phyloP scores from a whole-genome alignment of 2,329 filamentous ascomycete species.

The Colletotrichum paranaense region DNA sequence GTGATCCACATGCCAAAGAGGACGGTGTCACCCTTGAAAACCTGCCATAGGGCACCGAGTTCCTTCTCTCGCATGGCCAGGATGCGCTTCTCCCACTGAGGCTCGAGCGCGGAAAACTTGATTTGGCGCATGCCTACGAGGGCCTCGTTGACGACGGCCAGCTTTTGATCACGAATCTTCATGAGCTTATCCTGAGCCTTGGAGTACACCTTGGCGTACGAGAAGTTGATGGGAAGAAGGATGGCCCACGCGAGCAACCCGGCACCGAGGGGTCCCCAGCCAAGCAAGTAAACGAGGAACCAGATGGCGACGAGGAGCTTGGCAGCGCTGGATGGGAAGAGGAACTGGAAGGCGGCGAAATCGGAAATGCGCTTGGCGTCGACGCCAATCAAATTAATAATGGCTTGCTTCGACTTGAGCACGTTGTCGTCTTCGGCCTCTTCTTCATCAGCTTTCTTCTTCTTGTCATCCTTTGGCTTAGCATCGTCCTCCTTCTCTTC shows the following conservation, averaged over 20 bases:
- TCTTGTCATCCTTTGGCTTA: slow-evolving; percentile 41
- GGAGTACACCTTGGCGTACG: slow-evolving; percentile 73
- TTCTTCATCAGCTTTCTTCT: slow-evolving; percentile 61
- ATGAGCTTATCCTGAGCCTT: slow-evolving; percentile 76
- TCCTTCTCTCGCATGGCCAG: slow-evolving; percentile 71
- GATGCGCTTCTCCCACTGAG: slow-evolving; percentile 80
- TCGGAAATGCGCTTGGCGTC: slow-evolving; percentile 77
- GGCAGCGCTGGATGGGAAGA: slow-evolving; percentile 71
- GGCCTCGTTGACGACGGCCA: slow-evolving; percentile 81
- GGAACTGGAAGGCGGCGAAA: slow-evolving; percentile 74
- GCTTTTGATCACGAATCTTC: slow-evolving; percentile 80
- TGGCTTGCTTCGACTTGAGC: slow-evolving; percentile 70
- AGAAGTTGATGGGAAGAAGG: slow-evolving; percentile 76
- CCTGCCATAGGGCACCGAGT: slow-evolving; percentile 72
- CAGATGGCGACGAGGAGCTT: slow-evolving; percentile 74
- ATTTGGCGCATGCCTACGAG: slow-evolving; percentile 85
- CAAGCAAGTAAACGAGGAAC: slow-evolving; percentile 77
- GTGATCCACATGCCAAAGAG: slow-evolving; percentile 77
- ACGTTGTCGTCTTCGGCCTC: slow-evolving; percentile 56
- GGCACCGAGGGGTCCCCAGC: slow-evolving; percentile 75
- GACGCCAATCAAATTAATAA: slow-evolving; percentile 83
- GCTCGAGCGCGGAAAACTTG: slow-evolving; percentile 83
- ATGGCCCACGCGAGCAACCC: slow-evolving; percentile 74
- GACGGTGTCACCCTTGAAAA: slow-evolving; percentile 72
- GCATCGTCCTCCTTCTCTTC: slow-evolving; percentile 42